Conservation (phyloP, 495 filamentous ascomycete species). For the Aspergillus campestris region DNA sequence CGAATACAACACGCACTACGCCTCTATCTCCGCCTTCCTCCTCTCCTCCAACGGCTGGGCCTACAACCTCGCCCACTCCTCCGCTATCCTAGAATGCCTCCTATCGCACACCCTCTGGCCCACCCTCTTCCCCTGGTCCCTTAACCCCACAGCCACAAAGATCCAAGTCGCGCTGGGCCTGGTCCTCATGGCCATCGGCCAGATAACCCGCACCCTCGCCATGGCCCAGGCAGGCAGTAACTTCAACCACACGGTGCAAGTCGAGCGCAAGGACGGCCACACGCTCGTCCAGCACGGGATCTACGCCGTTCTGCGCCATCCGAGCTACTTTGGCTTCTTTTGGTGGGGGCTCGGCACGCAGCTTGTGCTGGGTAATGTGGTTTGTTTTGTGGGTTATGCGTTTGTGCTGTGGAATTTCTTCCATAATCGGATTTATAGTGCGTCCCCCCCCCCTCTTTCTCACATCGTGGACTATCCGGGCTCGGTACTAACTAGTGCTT, state of each 20-base stretch:
- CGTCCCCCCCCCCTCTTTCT: slow-evolving; percentile 21
- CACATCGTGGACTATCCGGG: neutral
- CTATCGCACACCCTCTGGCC: slow-evolving; percentile 52
- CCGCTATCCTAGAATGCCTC: slow-evolving; percentile 64
- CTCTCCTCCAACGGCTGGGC: slow-evolving; percentile 76
- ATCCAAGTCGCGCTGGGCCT: slow-evolving; percentile 46
- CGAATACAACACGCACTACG: slow-evolving; percentile 65
- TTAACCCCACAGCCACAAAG: slow-evolving; percentile 9
- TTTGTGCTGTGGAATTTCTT: slow-evolving; percentile 83
- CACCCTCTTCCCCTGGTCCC: slow-evolving; percentile 22
- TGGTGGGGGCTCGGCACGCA: slow-evolving; percentile 97
- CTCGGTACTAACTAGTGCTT: neutral
- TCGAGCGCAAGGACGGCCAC: slow-evolving; percentile 55
- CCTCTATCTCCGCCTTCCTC: slow-evolving; percentile 66
- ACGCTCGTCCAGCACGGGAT: slow-evolving; percentile 68
- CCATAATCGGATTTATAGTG: slow-evolving; percentile 54
- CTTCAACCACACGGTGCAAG: slow-evolving; percentile 85
- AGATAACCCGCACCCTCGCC: slow-evolving; percentile 62
- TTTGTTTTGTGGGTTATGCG: slow-evolving; percentile 68
- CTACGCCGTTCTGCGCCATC: slow-evolving; percentile 63
- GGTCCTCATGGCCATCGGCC: slow-evolving; percentile 57
- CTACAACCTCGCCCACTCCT: slow-evolving; percentile 74
- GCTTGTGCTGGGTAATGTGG: slow-evolving; percentile 73
- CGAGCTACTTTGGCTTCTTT: slow-evolving; percentile 94
- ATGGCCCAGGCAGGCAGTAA: slow-evolving; percentile 86